These are phyloP conservation scores for Macrotyloma uniflorum DNA, from an alignment of 306 rosid species.

Conservation along the genomic window DNA sequence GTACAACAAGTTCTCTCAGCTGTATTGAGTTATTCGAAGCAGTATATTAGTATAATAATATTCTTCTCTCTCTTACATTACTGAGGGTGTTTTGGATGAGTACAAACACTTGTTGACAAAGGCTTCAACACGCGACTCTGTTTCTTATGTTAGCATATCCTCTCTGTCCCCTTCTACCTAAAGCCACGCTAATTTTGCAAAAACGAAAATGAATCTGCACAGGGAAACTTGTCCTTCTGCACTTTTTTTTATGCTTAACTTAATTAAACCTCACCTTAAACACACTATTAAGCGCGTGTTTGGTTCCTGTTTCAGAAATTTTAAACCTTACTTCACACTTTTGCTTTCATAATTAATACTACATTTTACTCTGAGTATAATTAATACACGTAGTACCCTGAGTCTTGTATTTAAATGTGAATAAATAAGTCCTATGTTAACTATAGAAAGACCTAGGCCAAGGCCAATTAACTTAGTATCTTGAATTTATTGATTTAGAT, in stretches of 20 bases:
- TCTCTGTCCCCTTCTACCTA: not conserved
- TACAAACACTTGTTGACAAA: conserved; percentile 30
- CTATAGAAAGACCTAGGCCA: not conserved
- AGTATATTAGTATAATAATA: not conserved
- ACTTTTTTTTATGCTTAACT: not conserved
- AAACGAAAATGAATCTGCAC: not conserved
- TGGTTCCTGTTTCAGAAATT: too few species aligned
- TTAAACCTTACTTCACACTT: too few species aligned
- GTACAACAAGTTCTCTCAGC: not conserved
- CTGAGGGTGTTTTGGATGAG: not conserved
- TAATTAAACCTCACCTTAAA: too few species aligned
- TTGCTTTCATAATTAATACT: too few species aligned
- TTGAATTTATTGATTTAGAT: not conserved
- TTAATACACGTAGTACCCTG: not conserved
- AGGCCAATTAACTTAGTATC: not conserved
- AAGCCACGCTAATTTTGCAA: not conserved
- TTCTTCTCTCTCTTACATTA: not conserved
- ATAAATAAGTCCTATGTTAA: not conserved
- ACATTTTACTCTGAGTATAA: too few species aligned
- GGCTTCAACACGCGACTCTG: conserved; percentile 15
- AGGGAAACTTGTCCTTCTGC: not conserved
- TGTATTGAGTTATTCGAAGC: not conserved
- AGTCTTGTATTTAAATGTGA: not conserved
- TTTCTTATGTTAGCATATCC: conserved; percentile 6
- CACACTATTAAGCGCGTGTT: too few species aligned